Evolutionary conservation across 345 rosid species (phyloP), one percentile per base, ranked within the genome.

Genomic region (Fremontodendron californicum): DNA sequence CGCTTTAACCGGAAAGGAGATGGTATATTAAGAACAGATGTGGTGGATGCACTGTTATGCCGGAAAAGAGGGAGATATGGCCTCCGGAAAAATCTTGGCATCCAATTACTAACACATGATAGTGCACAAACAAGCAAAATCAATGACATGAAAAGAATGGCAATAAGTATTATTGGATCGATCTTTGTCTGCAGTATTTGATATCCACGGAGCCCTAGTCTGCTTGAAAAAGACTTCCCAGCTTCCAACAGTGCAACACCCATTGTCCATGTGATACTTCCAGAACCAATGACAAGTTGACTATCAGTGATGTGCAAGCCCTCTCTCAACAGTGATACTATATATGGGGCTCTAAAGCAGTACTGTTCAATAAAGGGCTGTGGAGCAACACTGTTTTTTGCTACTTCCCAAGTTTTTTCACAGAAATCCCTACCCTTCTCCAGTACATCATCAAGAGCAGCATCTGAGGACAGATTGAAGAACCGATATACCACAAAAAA

Each of bases 341-440:
- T 86, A 80, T 96, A 96, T 31, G 99, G 97, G 23, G 99, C 98
- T 84, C 99, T 88, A 83, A 96, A 96, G 87, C 99, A 93, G 87
- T 96, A 96, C 79, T 96, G 99, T 82, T 96, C 99, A 58, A 96
- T 92, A 85, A 91, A 96, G 27, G 99, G 99, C 84, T 96, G 99
- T 9, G 97, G 93, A 71, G 90, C 84, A 85, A 93, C 98, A 79
- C 98, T 96, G 40, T 78, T 87, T 72, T 83, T 93, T 13, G 99
- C 99, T 63, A 72, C 77, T 74, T 92, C 88, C 98, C 98, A 96
- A 6, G 86, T 83, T 88, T 85, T 87, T 49, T 89, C 93, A 81
- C 99, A 96, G 78, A 93, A 96, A 35, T 87, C 91, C 40, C 85
- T 89, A 79, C 98, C 98, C 82, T 86, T 96, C 81, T 91, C 97